A percentile compares a stretch with the other conserved stretches of the same genome.
phyloP scores from a whole-genome alignment of 2,329 filamentous ascomycete species.

The Massarina eburnea region DNA sequence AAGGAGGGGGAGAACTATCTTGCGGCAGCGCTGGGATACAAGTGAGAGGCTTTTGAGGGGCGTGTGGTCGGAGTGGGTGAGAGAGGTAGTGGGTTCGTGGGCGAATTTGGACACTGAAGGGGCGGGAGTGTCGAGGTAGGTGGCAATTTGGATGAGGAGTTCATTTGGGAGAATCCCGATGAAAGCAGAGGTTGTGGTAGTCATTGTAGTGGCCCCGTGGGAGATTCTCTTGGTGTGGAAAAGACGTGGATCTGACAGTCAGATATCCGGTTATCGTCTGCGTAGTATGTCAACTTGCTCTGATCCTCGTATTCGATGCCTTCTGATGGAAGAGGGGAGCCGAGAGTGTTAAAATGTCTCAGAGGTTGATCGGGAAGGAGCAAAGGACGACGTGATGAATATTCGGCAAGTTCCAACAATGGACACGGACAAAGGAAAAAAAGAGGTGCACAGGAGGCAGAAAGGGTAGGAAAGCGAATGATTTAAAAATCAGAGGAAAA shows the following conservation, averaged over 20 bases:
- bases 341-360: too few relatives aligned
- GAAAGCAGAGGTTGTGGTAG: not conserved
- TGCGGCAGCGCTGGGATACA: constrained; percentile 37
- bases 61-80: constrained; percentile 23
- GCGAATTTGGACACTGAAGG: constrained; percentile 37
- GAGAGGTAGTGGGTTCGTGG: constrained; percentile 30
- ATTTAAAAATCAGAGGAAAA: too few relatives aligned
- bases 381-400: too few relatives aligned
- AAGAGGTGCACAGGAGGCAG: too few relatives aligned
- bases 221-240: not conserved
- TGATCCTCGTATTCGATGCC: too few relatives aligned
- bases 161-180: constrained; percentile 34
- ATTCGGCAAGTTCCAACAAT: too few relatives aligned
- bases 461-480: too few relatives aligned
- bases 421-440: too few relatives aligned
- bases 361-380: too few relatives aligned
- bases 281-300: too few relatives aligned
- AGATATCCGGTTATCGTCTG: too few relatives aligned
- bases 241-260: not conserved
- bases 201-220: not conserved
- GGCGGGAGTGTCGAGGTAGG: constrained; percentile 30
- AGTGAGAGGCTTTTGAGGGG: constrained; percentile 36
- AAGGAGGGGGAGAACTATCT: constrained; percentile 33
- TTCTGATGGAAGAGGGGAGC: too few relatives aligned
- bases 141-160: constrained; percentile 37